Base-by-base conservation (phyloP, 495 filamentous ascomycete species). In the Xylaria curta region DNA sequence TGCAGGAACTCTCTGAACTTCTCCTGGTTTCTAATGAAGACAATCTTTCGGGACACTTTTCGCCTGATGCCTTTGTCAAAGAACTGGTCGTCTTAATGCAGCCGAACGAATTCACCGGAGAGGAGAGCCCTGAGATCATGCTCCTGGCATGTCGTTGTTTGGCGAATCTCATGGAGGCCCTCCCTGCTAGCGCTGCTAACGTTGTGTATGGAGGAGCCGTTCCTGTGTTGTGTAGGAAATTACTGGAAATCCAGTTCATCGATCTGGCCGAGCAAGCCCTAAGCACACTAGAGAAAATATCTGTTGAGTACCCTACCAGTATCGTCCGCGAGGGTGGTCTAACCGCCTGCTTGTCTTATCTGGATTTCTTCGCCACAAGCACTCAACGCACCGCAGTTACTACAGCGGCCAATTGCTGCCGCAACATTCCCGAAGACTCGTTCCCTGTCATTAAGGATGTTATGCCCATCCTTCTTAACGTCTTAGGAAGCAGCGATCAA, bases 331-430 rank as follows among this genome's bases (percentile, higher is more conserved):
- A 98, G 83, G 97, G 95, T 40, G 97, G 97, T 13, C 84, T 99
- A 72, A 95, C 92, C 17, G 97, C 96, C 33, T 99, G 97, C 75
- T 84, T 99, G 66, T 93, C 91, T 2, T 98, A 94, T 81, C 87
- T 99, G 46, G 97, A 99, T 76, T 99, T 99, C 81, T 99, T 99
- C 78, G 91, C 97, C 7, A 98, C 97, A 12, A 94, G 95, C 78
- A 98, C 96, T 4, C 97, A 99, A 80, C 89, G 97, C 38, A 97
- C 95, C 26, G 97, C 97, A 2, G 96, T 98, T 21, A 98, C 94
- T 2, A 98, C 95, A 17, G 97, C 97, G 26, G 97, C 97, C 26
- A 98, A 99, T 76, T 98, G 96, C 82, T 98, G 97, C 78, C 93
- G 96, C 54, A 97, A 97, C 74, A 93, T 99, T 19, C 93, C 94